Evolutionary conservation across 495 filamentous ascomycete species (phyloP).

Genomic region (Bombardia bombarda): DNA sequence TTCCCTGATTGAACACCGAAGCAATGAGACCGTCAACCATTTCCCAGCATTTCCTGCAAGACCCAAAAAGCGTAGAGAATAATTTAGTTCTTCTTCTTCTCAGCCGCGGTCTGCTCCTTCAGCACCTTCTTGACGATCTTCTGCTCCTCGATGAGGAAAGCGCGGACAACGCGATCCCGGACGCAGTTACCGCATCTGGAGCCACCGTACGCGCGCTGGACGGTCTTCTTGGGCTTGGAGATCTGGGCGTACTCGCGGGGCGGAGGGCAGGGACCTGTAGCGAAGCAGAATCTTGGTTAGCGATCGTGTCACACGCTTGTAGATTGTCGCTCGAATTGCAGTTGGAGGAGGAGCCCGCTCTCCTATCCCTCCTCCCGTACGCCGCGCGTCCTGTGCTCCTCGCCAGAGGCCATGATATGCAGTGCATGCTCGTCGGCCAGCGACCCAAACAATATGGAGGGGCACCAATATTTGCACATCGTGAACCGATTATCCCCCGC

Average conservation of each 20-base stretch:
- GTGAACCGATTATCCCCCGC: no score
- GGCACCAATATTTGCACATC: no score
- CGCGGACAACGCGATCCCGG: slow-evolving; percentile 91
- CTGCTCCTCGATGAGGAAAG: slow-evolving; percentile 99
- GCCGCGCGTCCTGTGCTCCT: no score
- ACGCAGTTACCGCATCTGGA: slow-evolving; percentile 98
- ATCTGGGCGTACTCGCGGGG: slow-evolving; percentile 91
- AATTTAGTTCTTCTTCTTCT: slow-evolving; percentile 64
- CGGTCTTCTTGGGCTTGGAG: slow-evolving; percentile 97
- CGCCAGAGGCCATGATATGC: no score
- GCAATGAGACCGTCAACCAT: slow-evolving; percentile 38
- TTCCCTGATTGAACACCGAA: slow-evolving; percentile 44
- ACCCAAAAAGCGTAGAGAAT: slow-evolving; percentile 7
- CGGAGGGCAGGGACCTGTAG: slow-evolving; percentile 87
- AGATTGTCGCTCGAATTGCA: no score
- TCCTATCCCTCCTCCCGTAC: no score
- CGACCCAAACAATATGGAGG: no score
- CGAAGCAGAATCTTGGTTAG: slow-evolving; percentile 7
- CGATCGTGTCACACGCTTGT: not conserved
- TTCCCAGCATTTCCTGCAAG: slow-evolving; percentile 15
- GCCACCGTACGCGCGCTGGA: slow-evolving; percentile 95
- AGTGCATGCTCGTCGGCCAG: no score
- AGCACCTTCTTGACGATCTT: slow-evolving; percentile 99
- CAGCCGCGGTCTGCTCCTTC: slow-evolving; percentile 64
- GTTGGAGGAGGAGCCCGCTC: no score